phyloP scores from a whole-genome alignment of 768 basidiomycete species.

The Phallus indusiatus region DNA sequence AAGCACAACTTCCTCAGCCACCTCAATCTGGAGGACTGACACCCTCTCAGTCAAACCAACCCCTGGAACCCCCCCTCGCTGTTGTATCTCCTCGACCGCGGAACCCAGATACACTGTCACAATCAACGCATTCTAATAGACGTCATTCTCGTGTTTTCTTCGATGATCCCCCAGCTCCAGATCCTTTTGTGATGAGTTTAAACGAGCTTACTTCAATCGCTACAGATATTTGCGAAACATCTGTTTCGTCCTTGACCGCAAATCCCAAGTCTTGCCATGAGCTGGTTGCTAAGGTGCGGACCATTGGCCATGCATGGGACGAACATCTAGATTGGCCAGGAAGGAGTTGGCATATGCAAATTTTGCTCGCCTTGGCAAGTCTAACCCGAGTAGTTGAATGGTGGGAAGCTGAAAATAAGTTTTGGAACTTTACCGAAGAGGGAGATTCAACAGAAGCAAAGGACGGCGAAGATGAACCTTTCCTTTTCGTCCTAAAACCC shows the following conservation, averaged over 20 bases:
- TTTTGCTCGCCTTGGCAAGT: conserved; percentile 90
- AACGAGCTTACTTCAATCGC: conserved; percentile 91
- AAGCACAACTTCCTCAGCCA: neutral
- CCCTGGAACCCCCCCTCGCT: conserved; percentile 25
- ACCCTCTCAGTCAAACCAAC: conserved; percentile 37
- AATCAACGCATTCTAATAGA: conserved; percentile 40
- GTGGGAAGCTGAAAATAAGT: conserved; percentile 99
- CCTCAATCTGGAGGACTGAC: too few relatives aligned
- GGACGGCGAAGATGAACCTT: conserved; percentile 81
- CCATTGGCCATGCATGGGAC: conserved; percentile 92
- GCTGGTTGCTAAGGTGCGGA: conserved; percentile 84
- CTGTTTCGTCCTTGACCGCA: conserved; percentile 74
- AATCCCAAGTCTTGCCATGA: conserved; percentile 78
- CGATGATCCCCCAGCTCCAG: conserved; percentile 59
- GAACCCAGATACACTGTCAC: conserved; percentile 9
- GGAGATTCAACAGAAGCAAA: conserved; percentile 37
- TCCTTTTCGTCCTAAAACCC: conserved; percentile 91
- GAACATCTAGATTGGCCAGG: conserved; percentile 98
- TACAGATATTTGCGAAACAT: conserved; percentile 88
- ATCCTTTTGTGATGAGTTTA: conserved; percentile 82
- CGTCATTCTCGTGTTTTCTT: conserved; percentile 76
- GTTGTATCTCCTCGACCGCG: conserved; percentile 16
- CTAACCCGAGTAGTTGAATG: conserved; percentile 96
- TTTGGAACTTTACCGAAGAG: conserved; percentile 88
- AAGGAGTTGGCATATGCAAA: conserved; percentile 95